phyloP scores from a whole-genome alignment of 2,329 filamentous ascomycete genomes.

The Phaeosphaeria sp. region DNA sequence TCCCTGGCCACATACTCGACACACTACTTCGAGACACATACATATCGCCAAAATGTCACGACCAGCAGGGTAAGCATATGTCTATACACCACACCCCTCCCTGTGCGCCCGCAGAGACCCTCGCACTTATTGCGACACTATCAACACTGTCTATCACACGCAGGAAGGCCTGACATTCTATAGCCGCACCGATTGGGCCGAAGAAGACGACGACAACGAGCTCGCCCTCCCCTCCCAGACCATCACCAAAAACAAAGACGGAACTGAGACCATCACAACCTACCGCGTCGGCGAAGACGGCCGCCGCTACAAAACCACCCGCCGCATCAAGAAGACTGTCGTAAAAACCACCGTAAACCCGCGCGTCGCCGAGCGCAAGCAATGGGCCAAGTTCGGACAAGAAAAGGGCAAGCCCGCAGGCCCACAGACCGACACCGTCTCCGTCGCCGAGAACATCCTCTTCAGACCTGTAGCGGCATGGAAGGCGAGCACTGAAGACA shows the following conservation, averaged over 20 bases:
- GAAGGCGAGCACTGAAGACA: slow-evolving; percentile 83
- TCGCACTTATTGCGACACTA: background rate
- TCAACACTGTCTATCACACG: background rate
- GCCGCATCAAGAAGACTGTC: slow-evolving; percentile 89
- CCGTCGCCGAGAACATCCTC: slow-evolving; percentile 96
- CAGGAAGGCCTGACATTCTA: slow-evolving; percentile 10
- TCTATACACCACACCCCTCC: background rate
- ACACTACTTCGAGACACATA: slow-evolving; percentile 15
- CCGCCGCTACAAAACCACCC: slow-evolving; percentile 96
- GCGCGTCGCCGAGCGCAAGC: slow-evolving; percentile 90
- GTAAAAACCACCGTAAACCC: slow-evolving; percentile 96
- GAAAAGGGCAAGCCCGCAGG: slow-evolving; percentile 85
- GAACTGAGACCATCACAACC: slow-evolving; percentile 92
- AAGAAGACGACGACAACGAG: slow-evolving; percentile 87
- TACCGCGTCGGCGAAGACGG: slow-evolving; percentile 90
- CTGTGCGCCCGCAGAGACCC: background rate
- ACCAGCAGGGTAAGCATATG: slow-evolving; percentile 41
- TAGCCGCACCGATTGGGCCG: slow-evolving; percentile 81
- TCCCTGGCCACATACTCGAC: background rate
- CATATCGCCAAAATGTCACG: slow-evolving; percentile 42
- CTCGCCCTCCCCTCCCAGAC: slow-evolving; percentile 83
- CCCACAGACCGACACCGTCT: slow-evolving; percentile 87
- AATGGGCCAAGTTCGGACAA: slow-evolving; percentile 90
- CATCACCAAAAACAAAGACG: slow-evolving; percentile 96
- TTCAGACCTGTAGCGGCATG: slow-evolving; percentile 94